A percentile compares a stretch with the other conserved stretches of the same genome.
Conservation (phyloP, 108 stramenopile genomes). For the Cyclotella baltica region DNA sequence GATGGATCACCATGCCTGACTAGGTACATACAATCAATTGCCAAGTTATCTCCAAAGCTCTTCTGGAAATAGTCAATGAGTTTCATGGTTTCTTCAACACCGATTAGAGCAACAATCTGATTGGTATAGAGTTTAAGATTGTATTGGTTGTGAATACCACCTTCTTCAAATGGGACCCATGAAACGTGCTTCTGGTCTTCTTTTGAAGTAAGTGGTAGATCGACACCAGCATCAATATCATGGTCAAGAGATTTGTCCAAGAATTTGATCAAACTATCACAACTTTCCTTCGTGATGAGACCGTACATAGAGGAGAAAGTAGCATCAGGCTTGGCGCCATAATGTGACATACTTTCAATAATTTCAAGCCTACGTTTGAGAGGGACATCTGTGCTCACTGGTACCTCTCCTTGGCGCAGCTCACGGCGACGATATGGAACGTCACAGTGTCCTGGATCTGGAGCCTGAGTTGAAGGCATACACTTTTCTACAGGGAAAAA, state of each 20-base stretch:
- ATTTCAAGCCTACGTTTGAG: neutral
- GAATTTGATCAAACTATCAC: conserved; percentile 1
- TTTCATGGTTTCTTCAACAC: conserved; percentile 11
- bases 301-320: neutral
- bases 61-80: conserved; percentile 22
- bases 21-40: conserved; percentile 19
- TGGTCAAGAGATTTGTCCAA: neutral
- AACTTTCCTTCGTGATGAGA: conserved; percentile 13
- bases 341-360: neutral
- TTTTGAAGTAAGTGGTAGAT: neutral
- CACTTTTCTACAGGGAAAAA: too few species aligned
- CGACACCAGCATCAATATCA: neutral
- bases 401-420: neutral
- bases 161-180: conserved; percentile 1
- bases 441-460: too few species aligned
- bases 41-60: conserved; percentile 10
- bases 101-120: conserved; percentile 11
- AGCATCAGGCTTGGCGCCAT: conserved; percentile 9
- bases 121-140: conserved; percentile 13
- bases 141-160: neutral
- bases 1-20: conserved; percentile 5
- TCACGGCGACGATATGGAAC: neutral
- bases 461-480: too few species aligned
- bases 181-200: neutral
- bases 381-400: neutral